Evolutionary conservation across 2,329 filamentous ascomycete genomes (phyloP).

Genomic region (Colletotrichum sojae): DNA sequence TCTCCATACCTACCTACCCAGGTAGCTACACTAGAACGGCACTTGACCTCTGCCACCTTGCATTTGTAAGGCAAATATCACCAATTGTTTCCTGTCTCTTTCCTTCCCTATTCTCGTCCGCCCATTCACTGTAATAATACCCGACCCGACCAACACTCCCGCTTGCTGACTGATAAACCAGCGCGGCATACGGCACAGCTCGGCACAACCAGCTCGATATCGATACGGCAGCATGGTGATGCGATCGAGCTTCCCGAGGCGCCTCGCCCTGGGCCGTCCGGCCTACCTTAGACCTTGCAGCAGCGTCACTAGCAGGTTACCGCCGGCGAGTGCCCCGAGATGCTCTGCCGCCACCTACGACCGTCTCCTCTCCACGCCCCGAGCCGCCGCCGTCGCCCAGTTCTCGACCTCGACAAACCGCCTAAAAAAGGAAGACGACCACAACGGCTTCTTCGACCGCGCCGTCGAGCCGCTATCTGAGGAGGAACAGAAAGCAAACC

Average conservation of each 20-base stretch:
- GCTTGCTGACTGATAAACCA: slow-evolving; percentile 9
- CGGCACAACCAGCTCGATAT: neutral
- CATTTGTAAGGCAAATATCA: slow-evolving; percentile 38
- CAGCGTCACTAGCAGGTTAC: slow-evolving; percentile 42
- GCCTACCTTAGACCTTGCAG: slow-evolving; percentile 46
- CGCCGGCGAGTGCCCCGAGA: slow-evolving; percentile 35
- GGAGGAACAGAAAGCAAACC: slow-evolving; percentile 67
- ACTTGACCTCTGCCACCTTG: slow-evolving; percentile 18
- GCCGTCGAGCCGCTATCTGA: slow-evolving; percentile 65
- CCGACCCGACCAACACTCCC: slow-evolving; percentile 5
- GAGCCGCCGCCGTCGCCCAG: slow-evolving; percentile 46
- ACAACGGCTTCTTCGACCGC: slow-evolving; percentile 66
- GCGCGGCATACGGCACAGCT: too few relatives aligned
- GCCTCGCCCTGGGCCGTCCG: slow-evolving; percentile 55
- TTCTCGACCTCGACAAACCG: slow-evolving; percentile 54
- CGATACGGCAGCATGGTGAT: slow-evolving; percentile 54
- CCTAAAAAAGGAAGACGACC: slow-evolving; percentile 53
- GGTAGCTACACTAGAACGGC: too few relatives aligned
- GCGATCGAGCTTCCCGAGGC: slow-evolving; percentile 56
- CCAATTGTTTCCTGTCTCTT: slow-evolving; percentile 16
- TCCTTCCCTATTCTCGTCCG: neutral
- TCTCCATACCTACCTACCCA: slow-evolving; percentile 30
- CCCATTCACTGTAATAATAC: slow-evolving; percentile 16
- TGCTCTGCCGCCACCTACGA: slow-evolving; percentile 46
- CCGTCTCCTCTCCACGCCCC: slow-evolving; percentile 48